These are phyloP conservation scores for Didymellaceae sp. DNA, from an alignment of 2,329 filamentous ascomycete genomes.

Conservation along the genomic window DNA sequence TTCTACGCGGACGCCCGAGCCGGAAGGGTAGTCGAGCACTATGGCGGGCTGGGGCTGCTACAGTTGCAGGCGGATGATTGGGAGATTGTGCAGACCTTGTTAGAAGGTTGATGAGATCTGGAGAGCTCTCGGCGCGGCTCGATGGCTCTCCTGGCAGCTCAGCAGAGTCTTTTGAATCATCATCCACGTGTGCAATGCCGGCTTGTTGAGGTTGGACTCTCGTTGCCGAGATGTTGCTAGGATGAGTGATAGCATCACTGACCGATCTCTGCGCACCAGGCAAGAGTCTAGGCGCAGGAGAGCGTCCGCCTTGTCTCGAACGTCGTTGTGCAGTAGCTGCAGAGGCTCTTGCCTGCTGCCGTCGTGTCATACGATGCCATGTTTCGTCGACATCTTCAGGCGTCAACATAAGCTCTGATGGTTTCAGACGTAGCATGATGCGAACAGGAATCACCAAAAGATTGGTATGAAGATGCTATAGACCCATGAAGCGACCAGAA, in stretches of 20 bases:
- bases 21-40: conserved; percentile 34
- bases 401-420: conserved; percentile 47
- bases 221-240: conserved; percentile 36
- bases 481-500: conserved; percentile 21
- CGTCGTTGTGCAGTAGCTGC: conserved; percentile 4
- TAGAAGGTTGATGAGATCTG: neutral
- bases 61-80: neutral
- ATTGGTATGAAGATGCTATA: conserved; percentile 15
- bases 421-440: conserved; percentile 45
- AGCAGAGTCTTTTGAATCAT: conserved; percentile 18
- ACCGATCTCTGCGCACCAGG: conserved; percentile 41
- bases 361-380: conserved; percentile 38
- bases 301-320: conserved; percentile 2
- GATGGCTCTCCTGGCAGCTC: neutral
- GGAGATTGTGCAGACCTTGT: neutral
- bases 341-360: conserved; percentile 19
- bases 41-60: conserved; percentile 3
- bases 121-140: neutral
- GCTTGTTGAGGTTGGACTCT: conserved; percentile 32
- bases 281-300: conserved; percentile 31
- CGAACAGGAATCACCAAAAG: conserved; percentile 14
- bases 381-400: conserved; percentile 47
- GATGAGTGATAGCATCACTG: conserved; percentile 36
- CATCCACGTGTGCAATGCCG: conserved; percentile 24
- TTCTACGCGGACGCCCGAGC: conserved; percentile 13